These are phyloP conservation scores for Wickerhamiella infanticola DNA, from an alignment of 1,139 yeast genomes.

Conservation along the genomic window DNA sequence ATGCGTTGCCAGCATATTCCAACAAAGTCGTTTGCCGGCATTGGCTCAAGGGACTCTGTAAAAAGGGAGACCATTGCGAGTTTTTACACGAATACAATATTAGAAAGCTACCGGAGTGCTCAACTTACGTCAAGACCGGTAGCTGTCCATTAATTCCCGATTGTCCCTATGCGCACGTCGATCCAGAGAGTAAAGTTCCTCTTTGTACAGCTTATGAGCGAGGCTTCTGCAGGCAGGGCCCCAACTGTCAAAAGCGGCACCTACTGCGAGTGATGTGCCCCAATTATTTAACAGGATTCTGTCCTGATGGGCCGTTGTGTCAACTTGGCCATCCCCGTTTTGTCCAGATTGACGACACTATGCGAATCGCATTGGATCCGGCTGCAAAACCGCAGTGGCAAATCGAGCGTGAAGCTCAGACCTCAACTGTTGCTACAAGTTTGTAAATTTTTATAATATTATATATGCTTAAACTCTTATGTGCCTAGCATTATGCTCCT, in stretches of 20 bases:
- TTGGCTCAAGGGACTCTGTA: conserved; percentile 95
- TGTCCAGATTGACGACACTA: conserved; percentile 23
- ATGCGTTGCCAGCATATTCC: conserved; percentile 63
- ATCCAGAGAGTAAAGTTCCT: conserved; percentile 76
- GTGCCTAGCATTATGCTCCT: neutral
- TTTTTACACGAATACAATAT: conserved; percentile 88
- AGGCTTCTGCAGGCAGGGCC: conserved; percentile 92
- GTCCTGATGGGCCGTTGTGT: conserved; percentile 45
- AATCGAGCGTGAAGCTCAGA: neutral
- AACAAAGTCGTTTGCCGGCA: conserved; percentile 93
- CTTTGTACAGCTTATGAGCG: conserved; percentile 69
- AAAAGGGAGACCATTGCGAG: conserved; percentile 93
- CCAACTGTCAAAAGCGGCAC: conserved; percentile 72
- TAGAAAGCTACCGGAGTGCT: conserved; percentile 94
- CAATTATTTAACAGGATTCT: conserved; percentile 77
- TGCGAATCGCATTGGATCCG: conserved; percentile 25
- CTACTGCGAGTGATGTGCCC: conserved; percentile 66
- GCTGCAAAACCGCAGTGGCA: neutral
- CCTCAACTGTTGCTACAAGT: neutral
- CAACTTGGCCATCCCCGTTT: conserved; percentile 31
- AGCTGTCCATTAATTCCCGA: conserved; percentile 91
- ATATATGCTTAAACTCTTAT: neutral
- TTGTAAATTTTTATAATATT: neutral
- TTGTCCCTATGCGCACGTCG: conserved; percentile 82
- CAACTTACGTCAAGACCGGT: conserved; percentile 76